These are phyloP conservation scores for Sporothrix pseudoabietina DNA, from an alignment of 2,329 filamentous ascomycete species.

Conservation along the genomic window DNA sequence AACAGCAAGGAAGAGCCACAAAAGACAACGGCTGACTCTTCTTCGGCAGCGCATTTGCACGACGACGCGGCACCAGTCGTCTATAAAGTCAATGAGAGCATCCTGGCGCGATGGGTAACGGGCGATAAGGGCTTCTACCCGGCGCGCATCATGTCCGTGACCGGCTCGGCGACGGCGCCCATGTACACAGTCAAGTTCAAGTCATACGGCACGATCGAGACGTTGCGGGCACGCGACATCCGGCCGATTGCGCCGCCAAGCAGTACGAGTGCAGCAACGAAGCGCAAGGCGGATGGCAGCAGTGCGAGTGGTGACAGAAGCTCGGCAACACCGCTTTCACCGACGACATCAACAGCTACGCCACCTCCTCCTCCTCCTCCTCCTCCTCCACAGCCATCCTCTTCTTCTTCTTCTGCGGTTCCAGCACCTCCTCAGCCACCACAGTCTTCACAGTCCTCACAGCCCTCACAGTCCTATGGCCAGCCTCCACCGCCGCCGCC, in stretches of 20 bases:
- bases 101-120: conserved; percentile 87
- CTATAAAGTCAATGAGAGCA: conserved; percentile 86
- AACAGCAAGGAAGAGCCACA: background rate
- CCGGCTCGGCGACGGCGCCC: conserved; percentile 84
- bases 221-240: conserved; percentile 78
- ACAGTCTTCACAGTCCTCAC: conserved; percentile 24
- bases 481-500: conserved; percentile 1
- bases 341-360: background rate
- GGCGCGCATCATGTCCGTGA: conserved; percentile 89
- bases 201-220: conserved; percentile 83
- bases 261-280: conserved; percentile 41
- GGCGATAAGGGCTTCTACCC: conserved; percentile 91
- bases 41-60: conserved; percentile 46
- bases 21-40: conserved; percentile 49
- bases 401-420: conserved; percentile 39
- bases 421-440: conserved; percentile 43
- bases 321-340: background rate
- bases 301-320: conserved; percentile 41
- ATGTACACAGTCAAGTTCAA: conserved; percentile 97
- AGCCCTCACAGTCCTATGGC: background rate
- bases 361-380: conserved; percentile 18
- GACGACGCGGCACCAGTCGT: conserved; percentile 49
- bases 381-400: background rate
- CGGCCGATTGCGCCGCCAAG: conserved; percentile 60
- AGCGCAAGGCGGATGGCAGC: conserved; percentile 83